Evolutionary conservation across 2,329 filamentous ascomycete genomes (phyloP).

Genomic region (Calonectria multiphialidica): DNA sequence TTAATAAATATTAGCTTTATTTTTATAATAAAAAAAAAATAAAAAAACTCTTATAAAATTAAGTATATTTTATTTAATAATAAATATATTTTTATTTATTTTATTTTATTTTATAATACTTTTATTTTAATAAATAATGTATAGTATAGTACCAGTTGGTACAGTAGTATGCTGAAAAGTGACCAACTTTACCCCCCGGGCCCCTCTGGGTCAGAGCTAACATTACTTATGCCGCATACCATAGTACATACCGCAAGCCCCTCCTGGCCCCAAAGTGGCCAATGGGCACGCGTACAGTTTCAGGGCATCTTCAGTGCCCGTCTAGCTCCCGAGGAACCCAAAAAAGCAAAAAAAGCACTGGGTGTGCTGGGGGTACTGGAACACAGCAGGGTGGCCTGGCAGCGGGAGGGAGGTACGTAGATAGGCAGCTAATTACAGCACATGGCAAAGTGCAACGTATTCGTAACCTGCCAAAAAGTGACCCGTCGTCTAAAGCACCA

Average conservation of each 20-base stretch:
- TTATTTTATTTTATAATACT: too few relatives aligned
- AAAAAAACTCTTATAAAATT: too few relatives aligned
- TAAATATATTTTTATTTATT: too few relatives aligned
- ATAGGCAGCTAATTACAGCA: not conserved
- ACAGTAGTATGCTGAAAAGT: too few relatives aligned
- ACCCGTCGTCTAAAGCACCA: not conserved
- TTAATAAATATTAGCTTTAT: too few relatives aligned
- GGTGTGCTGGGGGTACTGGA: not conserved
- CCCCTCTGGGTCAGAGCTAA: too few relatives aligned
- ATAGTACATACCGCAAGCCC: slow-evolving; percentile 8
- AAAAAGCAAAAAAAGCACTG: not conserved
- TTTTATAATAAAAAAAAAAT: too few relatives aligned
- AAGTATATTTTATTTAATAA: too few relatives aligned
- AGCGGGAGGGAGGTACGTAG: not conserved
- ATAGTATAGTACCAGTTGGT: too few relatives aligned
- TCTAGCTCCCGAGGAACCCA: slow-evolving; percentile 22
- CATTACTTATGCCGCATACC: too few relatives aligned
- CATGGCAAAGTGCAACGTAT: slow-evolving; percentile 11
- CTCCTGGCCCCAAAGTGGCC: slow-evolving; percentile 25
- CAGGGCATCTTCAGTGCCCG: slow-evolving; percentile 6
- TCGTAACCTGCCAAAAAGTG: slow-evolving; percentile 6
- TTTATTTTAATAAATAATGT: too few relatives aligned
- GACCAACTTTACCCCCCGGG: too few relatives aligned
- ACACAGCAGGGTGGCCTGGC: not conserved
- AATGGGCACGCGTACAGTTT: slow-evolving; percentile 32